Evolutionary conservation across 495 filamentous ascomycete genomes (phyloP).

Genomic region (Hyaloscypha bicolor): DNA sequence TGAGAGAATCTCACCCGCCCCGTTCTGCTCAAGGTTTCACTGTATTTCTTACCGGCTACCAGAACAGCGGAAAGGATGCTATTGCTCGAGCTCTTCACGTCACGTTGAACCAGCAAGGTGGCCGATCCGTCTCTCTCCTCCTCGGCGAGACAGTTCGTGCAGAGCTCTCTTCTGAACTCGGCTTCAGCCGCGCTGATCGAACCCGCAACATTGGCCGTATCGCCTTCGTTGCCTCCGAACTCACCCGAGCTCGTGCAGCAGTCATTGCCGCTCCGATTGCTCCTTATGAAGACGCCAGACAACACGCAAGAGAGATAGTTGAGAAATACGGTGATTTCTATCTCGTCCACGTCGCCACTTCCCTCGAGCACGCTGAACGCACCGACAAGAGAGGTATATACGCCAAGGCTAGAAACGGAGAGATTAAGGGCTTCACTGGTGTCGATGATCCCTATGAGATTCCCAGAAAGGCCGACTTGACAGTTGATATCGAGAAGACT

Average conservation of each 20-base stretch:
- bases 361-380: slow-evolving; percentile 88
- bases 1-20: slow-evolving; percentile 91
- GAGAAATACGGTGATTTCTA: slow-evolving; percentile 89
- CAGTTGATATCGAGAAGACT: slow-evolving; percentile 82
- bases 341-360: slow-evolving; percentile 92
- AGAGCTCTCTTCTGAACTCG: slow-evolving; percentile 92
- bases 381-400: slow-evolving; percentile 96
- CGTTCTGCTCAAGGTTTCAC: slow-evolving; percentile 93
- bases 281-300: slow-evolving; percentile 78
- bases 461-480: slow-evolving; percentile 79
- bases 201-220: slow-evolving; percentile 96
- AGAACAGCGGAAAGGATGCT: slow-evolving; percentile 95
- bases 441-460: slow-evolving; percentile 97
- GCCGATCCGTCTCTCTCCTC: slow-evolving; percentile 89
- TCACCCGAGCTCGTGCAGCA: slow-evolving; percentile 88
- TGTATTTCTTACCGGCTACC: slow-evolving; percentile 95
- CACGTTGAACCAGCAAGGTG: slow-evolving; percentile 97
- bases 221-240: slow-evolving; percentile 91
- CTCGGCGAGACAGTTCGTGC: slow-evolving; percentile 92
- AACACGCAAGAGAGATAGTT: slow-evolving; percentile 78
- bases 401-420: slow-evolving; percentile 76
- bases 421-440: slow-evolving; percentile 98
- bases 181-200: slow-evolving; percentile 91
- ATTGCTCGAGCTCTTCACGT: slow-evolving; percentile 95
- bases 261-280: slow-evolving; percentile 98